Evolutionary conservation across 2,329 filamentous ascomycete genomes (phyloP), one percentile per base, ranked within the genome.

Genomic region (Fusarium sp.): DNA sequence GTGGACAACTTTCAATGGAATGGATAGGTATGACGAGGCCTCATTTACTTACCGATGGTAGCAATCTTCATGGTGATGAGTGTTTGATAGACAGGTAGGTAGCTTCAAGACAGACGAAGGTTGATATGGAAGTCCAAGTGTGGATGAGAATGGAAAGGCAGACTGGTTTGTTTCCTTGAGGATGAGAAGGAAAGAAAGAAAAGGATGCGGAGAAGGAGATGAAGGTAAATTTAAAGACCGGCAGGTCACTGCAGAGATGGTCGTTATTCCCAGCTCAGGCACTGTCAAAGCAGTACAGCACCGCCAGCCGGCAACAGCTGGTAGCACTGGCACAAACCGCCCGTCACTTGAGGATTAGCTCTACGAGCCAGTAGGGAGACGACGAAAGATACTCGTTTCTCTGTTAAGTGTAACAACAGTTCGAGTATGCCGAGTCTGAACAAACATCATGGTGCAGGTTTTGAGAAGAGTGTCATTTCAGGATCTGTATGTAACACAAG

Each of bases 61-160:
- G 47, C 22, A 54, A 59, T 22, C 63, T 65, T 52, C 63, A 66
- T 66, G 16, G 1, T 52, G 30, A 0, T 7, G 11, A 6, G 8
- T 40, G 32, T 24, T 16, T 51, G 8, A 27, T 27, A 52, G 30
- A n/a, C 7, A n/a, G 14, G 29, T 12, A n/a, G 8, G 22, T 52
- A 20, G 18, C 12, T 52, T 52, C 22, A 12, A 40, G 22, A 27
- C 8, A 25, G 30, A 34, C 12, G 32, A 14, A 42, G 15, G 16
- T 29, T 16, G 9, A 34, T 8, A 14, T 27, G 18, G 30, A 25
- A 20, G 16, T 34, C 34, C 5, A 11, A 38, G 34, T 5, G 30
- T 25, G 24, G 32, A 38, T 40, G 49, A 16, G 34, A 11, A 32
- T 27, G 32, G 18, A 40, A 38, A 12, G 12, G 18, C 12, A 27